These are phyloP conservation scores for Poa annua DNA, from an alignment of 176 grass and related monocot genomes.

Conservation along the genomic window DNA sequence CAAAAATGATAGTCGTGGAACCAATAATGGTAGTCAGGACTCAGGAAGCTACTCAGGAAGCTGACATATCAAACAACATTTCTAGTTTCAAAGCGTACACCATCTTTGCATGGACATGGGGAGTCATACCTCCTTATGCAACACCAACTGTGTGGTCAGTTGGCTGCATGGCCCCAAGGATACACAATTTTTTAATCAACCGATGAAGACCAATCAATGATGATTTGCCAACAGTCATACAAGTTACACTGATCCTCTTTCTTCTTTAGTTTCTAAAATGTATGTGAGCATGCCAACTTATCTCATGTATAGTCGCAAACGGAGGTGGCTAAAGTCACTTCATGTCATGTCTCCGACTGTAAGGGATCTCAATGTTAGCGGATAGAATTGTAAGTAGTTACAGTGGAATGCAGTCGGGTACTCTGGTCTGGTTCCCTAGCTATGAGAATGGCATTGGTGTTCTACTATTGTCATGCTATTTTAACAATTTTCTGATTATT, in stretches of 20 bases:
- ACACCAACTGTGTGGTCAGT: background rate
- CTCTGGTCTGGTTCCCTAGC: background rate
- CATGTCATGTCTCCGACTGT: background rate
- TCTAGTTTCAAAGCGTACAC: conserved; percentile 15
- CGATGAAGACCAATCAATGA: background rate
- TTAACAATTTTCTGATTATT: background rate
- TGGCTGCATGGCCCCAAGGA: background rate
- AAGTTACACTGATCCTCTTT: background rate
- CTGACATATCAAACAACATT: background rate
- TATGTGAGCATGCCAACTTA: conserved; percentile 1
- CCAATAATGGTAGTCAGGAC: conserved; percentile 2
- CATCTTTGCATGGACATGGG: background rate
- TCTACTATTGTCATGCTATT: background rate
- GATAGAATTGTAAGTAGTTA: conserved; percentile 5
- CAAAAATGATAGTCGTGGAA: background rate
- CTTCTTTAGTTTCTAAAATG: conserved; percentile 4
- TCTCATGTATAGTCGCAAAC: background rate
- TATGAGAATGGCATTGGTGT: background rate
- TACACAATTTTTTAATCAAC: background rate
- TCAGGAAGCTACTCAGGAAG: too few relatives aligned
- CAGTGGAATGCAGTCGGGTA: background rate
- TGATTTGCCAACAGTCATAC: background rate
- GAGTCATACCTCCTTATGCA: background rate
- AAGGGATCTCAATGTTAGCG: background rate
- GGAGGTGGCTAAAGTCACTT: background rate